phyloP scores from a whole-genome alignment of 2,329 filamentous ascomycete species.

The Aureobasidium mangrovei region DNA sequence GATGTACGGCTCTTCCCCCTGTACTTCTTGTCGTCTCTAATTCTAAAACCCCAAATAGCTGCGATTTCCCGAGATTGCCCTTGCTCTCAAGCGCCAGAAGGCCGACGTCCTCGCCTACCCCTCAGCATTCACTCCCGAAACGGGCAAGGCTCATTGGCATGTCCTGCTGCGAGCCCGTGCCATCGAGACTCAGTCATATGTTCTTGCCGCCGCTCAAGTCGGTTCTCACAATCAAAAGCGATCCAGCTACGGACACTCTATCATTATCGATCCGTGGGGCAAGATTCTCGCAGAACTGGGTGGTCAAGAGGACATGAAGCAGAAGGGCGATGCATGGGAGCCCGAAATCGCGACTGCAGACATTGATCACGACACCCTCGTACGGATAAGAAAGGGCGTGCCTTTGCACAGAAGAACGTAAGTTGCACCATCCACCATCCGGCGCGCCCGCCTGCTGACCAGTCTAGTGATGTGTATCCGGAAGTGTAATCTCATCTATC shows the following conservation, averaged over 20 bases:
- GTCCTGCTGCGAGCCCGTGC: slow-evolving; percentile 68
- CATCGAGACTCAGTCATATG: slow-evolving; percentile 81
- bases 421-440: slow-evolving; percentile 15
- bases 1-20: slow-evolving; percentile 43
- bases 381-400: slow-evolving; percentile 29
- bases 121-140: slow-evolving; percentile 81
- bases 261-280: slow-evolving; percentile 85
- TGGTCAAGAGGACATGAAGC: slow-evolving; percentile 37
- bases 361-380: slow-evolving; percentile 30
- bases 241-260: slow-evolving; percentile 74
- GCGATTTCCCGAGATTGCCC: slow-evolving; percentile 67
- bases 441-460: background rate
- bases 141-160: slow-evolving; percentile 81
- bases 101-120: slow-evolving; percentile 80
- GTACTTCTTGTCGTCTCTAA: background rate
- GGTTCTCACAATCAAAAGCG: slow-evolving; percentile 68
- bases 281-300: slow-evolving; percentile 57
- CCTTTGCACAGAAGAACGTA: slow-evolving; percentile 30
- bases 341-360: slow-evolving; percentile 35
- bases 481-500: slow-evolving; percentile 14
- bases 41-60: slow-evolving; percentile 36
- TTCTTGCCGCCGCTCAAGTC: slow-evolving; percentile 75
- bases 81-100: slow-evolving; percentile 55
- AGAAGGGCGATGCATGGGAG: slow-evolving; percentile 27
- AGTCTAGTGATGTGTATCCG: slow-evolving; percentile 17